Conservation (phyloP, 2,329 filamentous ascomycete species). For the Alternaria tenuissima region DNA sequence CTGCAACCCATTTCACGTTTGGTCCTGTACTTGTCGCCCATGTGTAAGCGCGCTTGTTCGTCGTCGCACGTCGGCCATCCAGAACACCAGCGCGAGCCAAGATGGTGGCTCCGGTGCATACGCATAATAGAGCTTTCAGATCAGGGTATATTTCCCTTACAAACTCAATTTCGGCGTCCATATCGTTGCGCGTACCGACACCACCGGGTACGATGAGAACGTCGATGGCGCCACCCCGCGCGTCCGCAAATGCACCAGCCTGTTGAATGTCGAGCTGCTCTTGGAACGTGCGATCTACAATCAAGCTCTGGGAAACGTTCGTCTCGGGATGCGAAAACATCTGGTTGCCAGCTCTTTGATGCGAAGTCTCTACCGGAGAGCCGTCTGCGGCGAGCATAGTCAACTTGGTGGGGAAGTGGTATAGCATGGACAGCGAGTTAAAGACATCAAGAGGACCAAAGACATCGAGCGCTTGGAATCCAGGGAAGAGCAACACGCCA, state of each 20-base stretch:
- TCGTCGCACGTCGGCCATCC: constrained; percentile 67
- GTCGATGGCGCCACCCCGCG: constrained; percentile 48
- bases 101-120: constrained; percentile 70
- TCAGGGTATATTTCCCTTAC: constrained; percentile 57
- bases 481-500: constrained; percentile 32
- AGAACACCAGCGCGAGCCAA: constrained; percentile 66
- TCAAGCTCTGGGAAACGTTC: constrained; percentile 27
- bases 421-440: constrained; percentile 39
- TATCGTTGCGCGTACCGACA: constrained; percentile 53
- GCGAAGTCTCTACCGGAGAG: constrained; percentile 34
- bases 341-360: constrained; percentile 25
- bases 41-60: constrained; percentile 67
- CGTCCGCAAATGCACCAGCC: constrained; percentile 5
- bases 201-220: constrained; percentile 74
- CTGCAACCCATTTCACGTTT: constrained; percentile 65
- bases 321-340: constrained; percentile 29
- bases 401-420: constrained; percentile 37
- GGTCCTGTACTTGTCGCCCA: constrained; percentile 51
- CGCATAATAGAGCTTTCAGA: constrained; percentile 65
- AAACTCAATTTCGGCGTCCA: constrained; percentile 55
- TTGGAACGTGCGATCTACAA: constrained; percentile 26
- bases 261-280: constrained; percentile 27
- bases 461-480: constrained; percentile 44
- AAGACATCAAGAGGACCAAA: constrained; percentile 58
- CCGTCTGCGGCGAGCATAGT: constrained; percentile 34